A percentile compares a stretch with the other conserved stretches of the same genome.
phyloP scores from a whole-genome alignment of 2,329 filamentous ascomycete species.

The Amauroascus niger region DNA sequence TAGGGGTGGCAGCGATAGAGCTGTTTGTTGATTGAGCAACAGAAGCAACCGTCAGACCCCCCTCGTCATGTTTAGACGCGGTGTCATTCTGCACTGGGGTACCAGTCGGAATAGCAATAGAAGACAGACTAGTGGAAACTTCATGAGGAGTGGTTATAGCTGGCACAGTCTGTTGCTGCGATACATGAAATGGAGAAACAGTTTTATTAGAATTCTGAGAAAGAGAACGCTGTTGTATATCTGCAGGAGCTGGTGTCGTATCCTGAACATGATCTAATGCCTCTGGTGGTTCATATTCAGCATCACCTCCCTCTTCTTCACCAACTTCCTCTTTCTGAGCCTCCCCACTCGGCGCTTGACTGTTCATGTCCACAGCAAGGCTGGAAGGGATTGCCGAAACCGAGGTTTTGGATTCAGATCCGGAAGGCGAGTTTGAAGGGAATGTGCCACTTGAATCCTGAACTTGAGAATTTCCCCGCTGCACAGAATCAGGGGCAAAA shows the following conservation, averaged over 20 bases:
- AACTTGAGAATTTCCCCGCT: constrained; percentile 23
- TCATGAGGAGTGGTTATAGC: constrained; percentile 40
- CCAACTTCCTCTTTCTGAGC: constrained; percentile 52
- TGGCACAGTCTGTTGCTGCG: constrained; percentile 49
- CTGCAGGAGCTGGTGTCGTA: constrained; percentile 40
- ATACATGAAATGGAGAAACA: constrained; percentile 50
- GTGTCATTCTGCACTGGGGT: constrained; percentile 38
- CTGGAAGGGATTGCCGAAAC: constrained; percentile 25
- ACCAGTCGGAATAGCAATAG: constrained; percentile 37
- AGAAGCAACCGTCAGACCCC: constrained; percentile 15
- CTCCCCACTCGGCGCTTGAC: constrained; percentile 51
- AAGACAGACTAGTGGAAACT: constrained; percentile 44
- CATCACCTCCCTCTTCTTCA: constrained; percentile 43
- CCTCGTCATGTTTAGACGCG: constrained; percentile 26
- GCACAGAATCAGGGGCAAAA: constrained; percentile 20
- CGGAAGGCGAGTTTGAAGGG: constrained; percentile 28
- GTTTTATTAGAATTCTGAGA: constrained; percentile 49
- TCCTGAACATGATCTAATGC: constrained; percentile 41
- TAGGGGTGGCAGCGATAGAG: constrained; percentile 31
- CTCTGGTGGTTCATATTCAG: constrained; percentile 47
- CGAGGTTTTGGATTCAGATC: constrained; percentile 28
- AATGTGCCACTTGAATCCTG: constrained; percentile 23
- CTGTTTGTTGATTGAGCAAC: constrained; percentile 28
- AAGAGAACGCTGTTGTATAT: constrained; percentile 45
- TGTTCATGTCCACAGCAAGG: constrained; percentile 33